These are phyloP conservation scores for Sclerotiophoma versabilis DNA, from an alignment of 2,329 filamentous ascomycete genomes.

Conservation along the genomic window DNA sequence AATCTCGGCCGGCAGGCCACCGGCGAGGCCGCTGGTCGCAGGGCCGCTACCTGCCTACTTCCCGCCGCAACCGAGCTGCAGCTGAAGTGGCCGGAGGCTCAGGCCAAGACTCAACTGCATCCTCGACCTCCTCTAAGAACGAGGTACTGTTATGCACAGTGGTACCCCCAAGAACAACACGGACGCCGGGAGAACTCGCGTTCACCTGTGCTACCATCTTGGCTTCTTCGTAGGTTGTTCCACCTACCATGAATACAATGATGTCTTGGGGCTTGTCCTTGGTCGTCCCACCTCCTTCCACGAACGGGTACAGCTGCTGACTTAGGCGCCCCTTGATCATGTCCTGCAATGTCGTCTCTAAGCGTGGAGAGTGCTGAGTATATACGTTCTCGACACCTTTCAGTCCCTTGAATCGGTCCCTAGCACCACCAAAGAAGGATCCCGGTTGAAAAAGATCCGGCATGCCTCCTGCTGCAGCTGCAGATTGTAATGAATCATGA, in stretches of 20 bases:
- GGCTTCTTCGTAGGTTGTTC: slow-evolving; percentile 94
- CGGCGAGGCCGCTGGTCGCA: background rate
- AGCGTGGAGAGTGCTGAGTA: slow-evolving; percentile 89
- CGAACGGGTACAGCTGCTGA: slow-evolving; percentile 89
- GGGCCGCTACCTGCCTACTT: slow-evolving; percentile 58
- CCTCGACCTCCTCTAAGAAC: slow-evolving; percentile 91
- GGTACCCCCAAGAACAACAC: slow-evolving; percentile 89
- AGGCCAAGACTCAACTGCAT: slow-evolving; percentile 86
- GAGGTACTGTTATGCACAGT: slow-evolving; percentile 84
- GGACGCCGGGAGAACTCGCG: slow-evolving; percentile 83
- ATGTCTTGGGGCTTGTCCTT: slow-evolving; percentile 97
- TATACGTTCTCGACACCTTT: slow-evolving; percentile 99
- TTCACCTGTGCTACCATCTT: slow-evolving; percentile 97
- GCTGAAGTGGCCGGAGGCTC: slow-evolving; percentile 62
- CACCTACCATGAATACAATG: slow-evolving; percentile 91
- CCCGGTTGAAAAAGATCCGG: slow-evolving; percentile 87
- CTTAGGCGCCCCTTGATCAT: slow-evolving; percentile 89
- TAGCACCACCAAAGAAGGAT: slow-evolving; percentile 88
- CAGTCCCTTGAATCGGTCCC: slow-evolving; percentile 88
- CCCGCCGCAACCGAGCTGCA: slow-evolving; percentile 67
- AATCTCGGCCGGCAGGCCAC: background rate
- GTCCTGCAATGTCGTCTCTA: slow-evolving; percentile 88
- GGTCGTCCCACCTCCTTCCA: slow-evolving; percentile 85
- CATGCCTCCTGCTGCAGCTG: slow-evolving; percentile 76
- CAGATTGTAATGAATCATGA: slow-evolving; percentile 81